Evolutionary conservation across 352 stramenopile genomes (phyloP).

Genomic region (Phytophthora fragariae): DNA sequence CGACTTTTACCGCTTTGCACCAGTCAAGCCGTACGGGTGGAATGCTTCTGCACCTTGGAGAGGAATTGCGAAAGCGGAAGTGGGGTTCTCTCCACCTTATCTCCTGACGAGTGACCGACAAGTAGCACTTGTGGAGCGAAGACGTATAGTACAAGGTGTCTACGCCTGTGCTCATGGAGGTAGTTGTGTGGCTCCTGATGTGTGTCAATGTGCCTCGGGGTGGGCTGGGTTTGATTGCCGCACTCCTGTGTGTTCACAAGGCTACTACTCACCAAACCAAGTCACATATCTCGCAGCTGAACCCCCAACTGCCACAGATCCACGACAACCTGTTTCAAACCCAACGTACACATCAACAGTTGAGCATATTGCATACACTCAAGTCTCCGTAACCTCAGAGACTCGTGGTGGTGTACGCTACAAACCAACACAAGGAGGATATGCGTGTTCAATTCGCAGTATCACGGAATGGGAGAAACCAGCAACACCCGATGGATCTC

Average conservation of each 20-base stretch:
- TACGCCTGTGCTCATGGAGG: constrained; percentile 97
- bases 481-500: constrained; percentile 50
- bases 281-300: constrained; percentile 78
- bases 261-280: constrained; percentile 92
- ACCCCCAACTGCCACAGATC: constrained; percentile 50
- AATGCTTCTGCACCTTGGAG: constrained; percentile 80
- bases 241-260: constrained; percentile 93
- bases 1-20: constrained; percentile 85
- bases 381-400: constrained; percentile 42
- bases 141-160: constrained; percentile 89
- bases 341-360: constrained; percentile 62
- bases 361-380: constrained; percentile 65
- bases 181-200: constrained; percentile 89
- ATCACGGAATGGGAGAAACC: constrained; percentile 96
- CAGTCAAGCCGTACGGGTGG: constrained; percentile 85
- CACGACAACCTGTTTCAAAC: constrained; percentile 68
- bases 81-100: constrained; percentile 73
- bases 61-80: constrained; percentile 48
- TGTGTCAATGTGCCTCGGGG: constrained; percentile 91
- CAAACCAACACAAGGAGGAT: constrained; percentile 89
- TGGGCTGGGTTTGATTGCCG: constrained; percentile 98
- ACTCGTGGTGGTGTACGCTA: constrained; percentile 68
- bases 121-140: constrained; percentile 90
- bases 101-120: constrained; percentile 80
- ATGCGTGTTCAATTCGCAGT: constrained; percentile 94